Evolutionary conservation across 441 rosid species (phyloP), one percentile per base, ranked within the genome.

Genomic region (Gossypium davidsonii): DNA sequence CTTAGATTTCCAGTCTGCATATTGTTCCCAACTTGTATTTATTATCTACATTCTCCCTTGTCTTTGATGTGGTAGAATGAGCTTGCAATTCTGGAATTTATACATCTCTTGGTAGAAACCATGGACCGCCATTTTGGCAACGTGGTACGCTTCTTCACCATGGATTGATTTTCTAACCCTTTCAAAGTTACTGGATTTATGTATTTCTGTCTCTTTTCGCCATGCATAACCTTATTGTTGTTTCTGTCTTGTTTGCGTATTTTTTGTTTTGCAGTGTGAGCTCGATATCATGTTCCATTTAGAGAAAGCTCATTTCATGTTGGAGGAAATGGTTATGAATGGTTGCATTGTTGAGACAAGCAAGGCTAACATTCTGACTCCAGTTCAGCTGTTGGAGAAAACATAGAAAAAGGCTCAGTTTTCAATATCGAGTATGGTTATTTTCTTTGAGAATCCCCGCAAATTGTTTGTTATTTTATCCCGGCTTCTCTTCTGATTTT

Each of bases 261-360:
- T 5, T 63, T 49, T 69, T 80, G 76, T 52, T 49, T 69, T 79
- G 76, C 85, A 91, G 94, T 94, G 98, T 78, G 98, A 91, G 83
- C 88, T 94, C 11, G 98, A 94, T 78, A 94, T 94, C 78, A 92
- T 94, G 99, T 91, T 94, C 77, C 98, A 92, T 84, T 73, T 91
- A 78, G 98, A 94, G 85, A 94, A 90, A 80, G 96, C 99, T n/a
- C 97, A 92, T 82, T 94, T 94, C 86, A 94, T 89, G 97, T 78
- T 89, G 75, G 97, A 91, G 79, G 98, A 94, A 86, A 94, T 91
- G 96, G 94, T 73, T 67, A 91, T 92, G 98, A 92, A 91, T 75
- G 99, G 94, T 74, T 89, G 93, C 79, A 73, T 94, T 71, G 92
- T 89, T 21, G 98, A 92, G 85, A 94, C 98, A 4, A 94, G 96